These are phyloP conservation scores for Delonix regia DNA, from an alignment of 306 rosid genomes.

Conservation along the genomic window DNA sequence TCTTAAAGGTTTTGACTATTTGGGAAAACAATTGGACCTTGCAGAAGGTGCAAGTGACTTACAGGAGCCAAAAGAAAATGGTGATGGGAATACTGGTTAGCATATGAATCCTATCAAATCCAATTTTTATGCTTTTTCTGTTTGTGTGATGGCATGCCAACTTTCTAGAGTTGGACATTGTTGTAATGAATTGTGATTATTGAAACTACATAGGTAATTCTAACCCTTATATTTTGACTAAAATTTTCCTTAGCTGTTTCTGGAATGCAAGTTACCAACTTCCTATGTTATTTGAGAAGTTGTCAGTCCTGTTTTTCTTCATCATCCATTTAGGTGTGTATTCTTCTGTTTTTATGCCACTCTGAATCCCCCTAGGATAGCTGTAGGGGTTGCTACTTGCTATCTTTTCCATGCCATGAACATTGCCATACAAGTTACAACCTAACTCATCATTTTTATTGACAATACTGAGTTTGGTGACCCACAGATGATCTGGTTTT, in stretches of 20 bases:
- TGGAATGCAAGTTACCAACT: background rate
- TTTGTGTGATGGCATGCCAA: conserved; percentile 29
- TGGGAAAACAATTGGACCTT: conserved; percentile 64
- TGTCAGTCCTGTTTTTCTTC: background rate
- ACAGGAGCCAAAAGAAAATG: conserved; percentile 56
- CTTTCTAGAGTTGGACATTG: conserved; percentile 4
- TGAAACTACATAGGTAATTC: conserved; percentile 9
- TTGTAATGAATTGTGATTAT: conserved; percentile 18
- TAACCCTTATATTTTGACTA: background rate
- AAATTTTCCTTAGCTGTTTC: conserved; percentile 1
- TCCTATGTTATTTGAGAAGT: background rate
- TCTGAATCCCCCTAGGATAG: background rate
- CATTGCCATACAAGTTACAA: background rate
- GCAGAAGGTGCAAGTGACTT: conserved; percentile 49
- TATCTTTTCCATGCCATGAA: background rate
- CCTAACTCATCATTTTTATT: background rate
- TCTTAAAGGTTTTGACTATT: conserved; percentile 74
- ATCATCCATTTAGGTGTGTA: background rate
- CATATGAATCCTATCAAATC: conserved; percentile 29
- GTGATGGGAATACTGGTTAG: conserved; percentile 56
- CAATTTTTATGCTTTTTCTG: conserved; percentile 28
- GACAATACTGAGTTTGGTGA: background rate
- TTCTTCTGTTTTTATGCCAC: background rate
- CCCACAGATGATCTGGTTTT: background rate
- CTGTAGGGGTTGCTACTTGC: background rate